These are phyloP conservation scores for Dispira simplex DNA, from an alignment of 192 early-diverging fungal species.

Conservation along the genomic window DNA sequence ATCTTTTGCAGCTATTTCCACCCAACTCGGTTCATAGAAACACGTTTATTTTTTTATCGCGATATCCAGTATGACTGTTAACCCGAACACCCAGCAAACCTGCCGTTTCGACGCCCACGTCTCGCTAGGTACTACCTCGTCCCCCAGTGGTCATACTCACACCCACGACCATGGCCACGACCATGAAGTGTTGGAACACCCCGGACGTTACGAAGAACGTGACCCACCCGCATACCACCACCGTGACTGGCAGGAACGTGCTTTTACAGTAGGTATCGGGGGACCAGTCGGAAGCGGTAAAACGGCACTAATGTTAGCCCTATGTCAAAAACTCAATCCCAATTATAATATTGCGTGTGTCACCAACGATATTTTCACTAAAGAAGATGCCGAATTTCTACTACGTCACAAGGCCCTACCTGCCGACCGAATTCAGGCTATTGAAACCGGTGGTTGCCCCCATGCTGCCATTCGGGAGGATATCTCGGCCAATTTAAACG, in stretches of 20 bases:
- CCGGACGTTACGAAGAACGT: slow-evolving; percentile 66
- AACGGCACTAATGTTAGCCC: slow-evolving; percentile 80
- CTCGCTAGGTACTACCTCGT: background rate
- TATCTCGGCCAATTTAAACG: slow-evolving; percentile 86
- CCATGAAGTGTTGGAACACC: slow-evolving; percentile 80
- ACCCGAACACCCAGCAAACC: background rate
- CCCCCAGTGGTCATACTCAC: slow-evolving; percentile 18
- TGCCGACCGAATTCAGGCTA: slow-evolving; percentile 74
- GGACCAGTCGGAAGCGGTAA: slow-evolving; percentile 94
- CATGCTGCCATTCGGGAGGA: slow-evolving; percentile 94
- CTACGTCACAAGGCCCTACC: slow-evolving; percentile 77
- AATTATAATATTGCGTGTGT: slow-evolving; percentile 76
- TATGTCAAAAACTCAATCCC: slow-evolving; percentile 71
- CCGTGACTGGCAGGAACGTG: slow-evolving; percentile 80
- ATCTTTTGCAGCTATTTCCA: too few relatives aligned
- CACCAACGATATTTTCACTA: slow-evolving; percentile 97
- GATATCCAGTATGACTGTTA: too few relatives aligned
- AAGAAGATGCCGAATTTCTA: slow-evolving; percentile 93
- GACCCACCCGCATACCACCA: slow-evolving; percentile 49
- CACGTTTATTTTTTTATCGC: too few relatives aligned
- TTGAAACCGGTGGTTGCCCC: slow-evolving; percentile 95
- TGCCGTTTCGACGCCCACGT: slow-evolving; percentile 5
- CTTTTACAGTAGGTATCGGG: slow-evolving; percentile 91
- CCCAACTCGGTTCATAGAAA: too few relatives aligned
- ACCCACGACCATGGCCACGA: slow-evolving; percentile 71